A percentile compares a stretch with the other conserved stretches of the same genome.
Conservation (phyloP, 1,139 yeast genomes). For the Hemisphaericaspora xylanilytica region DNA sequence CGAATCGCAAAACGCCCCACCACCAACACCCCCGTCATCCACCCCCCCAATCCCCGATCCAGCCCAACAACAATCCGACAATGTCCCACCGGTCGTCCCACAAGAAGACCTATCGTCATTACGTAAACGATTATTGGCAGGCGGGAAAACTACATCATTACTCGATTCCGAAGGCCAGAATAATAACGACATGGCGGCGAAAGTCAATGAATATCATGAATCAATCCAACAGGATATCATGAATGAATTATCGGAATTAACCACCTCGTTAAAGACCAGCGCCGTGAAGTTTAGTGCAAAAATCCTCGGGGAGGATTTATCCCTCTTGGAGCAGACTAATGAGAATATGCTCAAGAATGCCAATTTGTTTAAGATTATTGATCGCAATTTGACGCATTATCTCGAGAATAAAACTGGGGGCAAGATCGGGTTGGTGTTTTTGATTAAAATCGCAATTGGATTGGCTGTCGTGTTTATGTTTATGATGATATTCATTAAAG, state of each 20-base stretch:
- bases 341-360: slow-evolving; percentile 39
- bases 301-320: slow-evolving; percentile 37
- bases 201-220: slow-evolving; percentile 39
- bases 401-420: slow-evolving; percentile 39
- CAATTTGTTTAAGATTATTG: slow-evolving; percentile 36
- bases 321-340: slow-evolving; percentile 34
- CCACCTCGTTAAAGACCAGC: slow-evolving; percentile 34
- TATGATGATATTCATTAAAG: slow-evolving; percentile 26
- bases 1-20: slow-evolving; percentile 11
- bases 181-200: too few species aligned
- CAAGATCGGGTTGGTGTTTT: slow-evolving; percentile 35
- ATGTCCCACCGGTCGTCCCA: not conserved
- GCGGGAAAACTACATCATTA: slow-evolving; percentile 16
- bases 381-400: slow-evolving; percentile 37
- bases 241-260: slow-evolving; percentile 37
- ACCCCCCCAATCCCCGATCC: too few species aligned
- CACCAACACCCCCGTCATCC: slow-evolving; percentile 1
- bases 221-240: slow-evolving; percentile 43
- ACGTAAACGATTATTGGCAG: slow-evolving; percentile 28
- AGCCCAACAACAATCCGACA: too few species aligned
- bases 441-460: slow-evolving; percentile 28
- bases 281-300: slow-evolving; percentile 34
- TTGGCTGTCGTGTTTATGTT: slow-evolving; percentile 26
- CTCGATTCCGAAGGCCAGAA: slow-evolving; percentile 8
- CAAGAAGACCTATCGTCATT: slow-evolving; percentile 23